A percentile compares a stretch with the other conserved stretches of the same genome.
Evolutionary conservation across 2,329 filamentous ascomycete genomes (phyloP).

Genomic region (Calonectria crousiana): DNA sequence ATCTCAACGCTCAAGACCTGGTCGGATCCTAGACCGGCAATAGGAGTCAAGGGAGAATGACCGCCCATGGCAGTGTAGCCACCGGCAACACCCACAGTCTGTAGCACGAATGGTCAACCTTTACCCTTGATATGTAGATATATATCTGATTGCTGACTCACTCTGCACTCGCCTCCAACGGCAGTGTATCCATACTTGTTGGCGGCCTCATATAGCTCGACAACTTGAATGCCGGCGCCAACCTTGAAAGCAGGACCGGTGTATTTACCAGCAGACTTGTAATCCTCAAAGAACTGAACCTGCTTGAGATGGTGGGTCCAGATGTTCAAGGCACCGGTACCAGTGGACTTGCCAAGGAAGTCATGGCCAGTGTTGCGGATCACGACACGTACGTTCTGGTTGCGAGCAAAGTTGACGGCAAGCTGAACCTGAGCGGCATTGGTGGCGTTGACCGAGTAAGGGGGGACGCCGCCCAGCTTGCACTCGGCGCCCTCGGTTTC

Average conservation of each 20-base stretch:
- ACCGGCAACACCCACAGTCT: constrained; percentile 46
- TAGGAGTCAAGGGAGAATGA: constrained; percentile 60
- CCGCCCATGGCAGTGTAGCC: constrained; percentile 56
- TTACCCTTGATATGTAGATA: neutral
- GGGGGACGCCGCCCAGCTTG: constrained; percentile 55
- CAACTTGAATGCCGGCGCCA: constrained; percentile 65
- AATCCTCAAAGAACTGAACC: constrained; percentile 38
- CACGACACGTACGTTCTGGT: constrained; percentile 57
- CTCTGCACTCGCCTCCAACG: constrained; percentile 64
- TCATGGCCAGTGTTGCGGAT: constrained; percentile 63
- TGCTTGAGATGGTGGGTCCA: constrained; percentile 69
- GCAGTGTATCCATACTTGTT: constrained; percentile 59
- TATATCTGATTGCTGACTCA: constrained; percentile 24
- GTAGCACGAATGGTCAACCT: neutral
- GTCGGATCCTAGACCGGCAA: constrained; percentile 59
- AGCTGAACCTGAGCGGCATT: constrained; percentile 58
- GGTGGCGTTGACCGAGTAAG: constrained; percentile 55
- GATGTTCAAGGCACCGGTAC: constrained; percentile 66
- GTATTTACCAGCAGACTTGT: constrained; percentile 45
- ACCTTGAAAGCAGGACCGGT: constrained; percentile 65
- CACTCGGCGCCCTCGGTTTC: constrained; percentile 42
- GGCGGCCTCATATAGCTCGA: constrained; percentile 65
- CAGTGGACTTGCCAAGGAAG: constrained; percentile 67
- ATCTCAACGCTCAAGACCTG: constrained; percentile 64
- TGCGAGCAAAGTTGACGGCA: constrained; percentile 59